Conservation (phyloP, 805 yeast species). For the Teunomyces kruisii region DNA sequence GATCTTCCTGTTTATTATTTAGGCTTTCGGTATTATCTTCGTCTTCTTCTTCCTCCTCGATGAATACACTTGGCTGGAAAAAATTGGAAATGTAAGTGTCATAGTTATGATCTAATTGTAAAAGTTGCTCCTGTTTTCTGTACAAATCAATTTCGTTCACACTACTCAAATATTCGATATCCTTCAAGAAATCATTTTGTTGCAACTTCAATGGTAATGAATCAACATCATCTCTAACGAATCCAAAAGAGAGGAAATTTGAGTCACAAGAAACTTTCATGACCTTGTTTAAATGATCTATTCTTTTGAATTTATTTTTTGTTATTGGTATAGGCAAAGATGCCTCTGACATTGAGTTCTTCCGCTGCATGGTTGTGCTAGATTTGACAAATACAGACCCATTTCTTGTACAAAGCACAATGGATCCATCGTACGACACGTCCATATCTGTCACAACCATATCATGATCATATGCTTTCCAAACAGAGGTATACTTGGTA, state of each 20-base stretch:
- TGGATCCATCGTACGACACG: slow-evolving; percentile 64
- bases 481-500: slow-evolving; percentile 49
- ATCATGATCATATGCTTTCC: slow-evolving; percentile 62
- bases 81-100: slow-evolving; percentile 30
- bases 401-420: slow-evolving; percentile 63
- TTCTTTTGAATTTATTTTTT: slow-evolving; percentile 51
- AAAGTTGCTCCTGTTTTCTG: slow-evolving; percentile 43
- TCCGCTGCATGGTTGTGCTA: slow-evolving; percentile 20
- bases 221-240: slow-evolving; percentile 63
- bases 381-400: slow-evolving; percentile 63
- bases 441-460: slow-evolving; percentile 67
- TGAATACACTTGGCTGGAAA: slow-evolving; percentile 21
- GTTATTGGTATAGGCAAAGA: slow-evolving; percentile 28
- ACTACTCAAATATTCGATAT: slow-evolving; percentile 57
- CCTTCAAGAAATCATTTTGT: slow-evolving; percentile 47
- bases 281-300: slow-evolving; percentile 57
- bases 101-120: slow-evolving; percentile 28
- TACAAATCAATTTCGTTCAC: slow-evolving; percentile 29
- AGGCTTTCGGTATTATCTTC: background rate
- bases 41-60: background rate
- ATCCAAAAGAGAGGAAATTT: slow-evolving; percentile 62
- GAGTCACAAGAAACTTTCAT: slow-evolving; percentile 66
- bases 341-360: slow-evolving; percentile 33
- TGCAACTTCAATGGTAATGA: slow-evolving; percentile 54
- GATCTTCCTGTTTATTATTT: background rate